Percentiles rank a stretch among this genome's conserved stretches.
Conservation (phyloP, 2,329 filamentous ascomycete genomes). For the Aspergillus melleus region DNA sequence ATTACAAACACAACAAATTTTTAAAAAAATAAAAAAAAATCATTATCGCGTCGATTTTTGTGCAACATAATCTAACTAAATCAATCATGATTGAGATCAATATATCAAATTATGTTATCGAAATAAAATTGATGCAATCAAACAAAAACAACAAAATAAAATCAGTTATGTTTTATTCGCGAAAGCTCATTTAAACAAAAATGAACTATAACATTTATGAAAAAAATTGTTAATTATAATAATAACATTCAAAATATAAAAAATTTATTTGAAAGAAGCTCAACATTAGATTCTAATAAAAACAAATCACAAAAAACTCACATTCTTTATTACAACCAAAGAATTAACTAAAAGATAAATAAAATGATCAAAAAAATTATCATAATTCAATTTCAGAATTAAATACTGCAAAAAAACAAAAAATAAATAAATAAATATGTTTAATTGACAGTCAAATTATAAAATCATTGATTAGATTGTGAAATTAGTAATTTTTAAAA, state of each 20-base stretch:
- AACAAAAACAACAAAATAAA: neutral
- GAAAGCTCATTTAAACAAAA: no score
- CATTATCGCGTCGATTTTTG: neutral
- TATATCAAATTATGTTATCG: neutral
- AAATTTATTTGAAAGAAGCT: neutral
- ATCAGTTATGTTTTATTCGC: no score
- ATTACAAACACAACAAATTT: neutral
- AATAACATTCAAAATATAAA: no score
- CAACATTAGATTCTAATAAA: neutral
- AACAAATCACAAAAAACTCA: constrained; percentile 2
- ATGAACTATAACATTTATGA: no score
- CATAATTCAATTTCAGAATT: neutral
- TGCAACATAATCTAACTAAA: no score
- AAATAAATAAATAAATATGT: neutral
- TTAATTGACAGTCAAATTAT: neutral
- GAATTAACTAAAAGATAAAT: neutral
- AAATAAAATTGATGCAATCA: neutral
- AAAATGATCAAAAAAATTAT: neutral
- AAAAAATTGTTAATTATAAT: no score
- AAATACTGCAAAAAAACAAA: neutral
- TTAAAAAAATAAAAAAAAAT: neutral
- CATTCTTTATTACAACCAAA: neutral
- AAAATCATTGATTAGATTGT: neutral
- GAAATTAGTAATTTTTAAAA: neutral
- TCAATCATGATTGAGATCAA: no score